Base-by-base conservation (phyloP, 2,329 filamentous ascomycete genomes). In the Calonectria montana region DNA sequence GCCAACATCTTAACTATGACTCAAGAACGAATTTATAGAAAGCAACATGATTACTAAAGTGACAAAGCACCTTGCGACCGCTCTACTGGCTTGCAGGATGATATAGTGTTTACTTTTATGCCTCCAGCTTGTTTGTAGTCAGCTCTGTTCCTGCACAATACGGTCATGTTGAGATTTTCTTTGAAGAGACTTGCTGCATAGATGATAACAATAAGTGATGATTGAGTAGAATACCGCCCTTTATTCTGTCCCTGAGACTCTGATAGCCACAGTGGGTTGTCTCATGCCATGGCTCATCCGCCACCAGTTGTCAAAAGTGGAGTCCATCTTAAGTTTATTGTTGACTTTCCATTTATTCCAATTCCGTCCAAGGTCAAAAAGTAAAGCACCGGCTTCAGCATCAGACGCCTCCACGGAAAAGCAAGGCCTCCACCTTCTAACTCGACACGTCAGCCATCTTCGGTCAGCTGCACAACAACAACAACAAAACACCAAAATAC, bases 361-460 rank as follows among this genome's bases (percentile, higher is more conserved):
- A 59, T 59, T 59, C 53, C 53, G 53, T 59, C 31, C 53, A 31
- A 39, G n/a, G 43, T 12, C 35, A 23, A 16, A 55, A 59, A 59
- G 53, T 59, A 59, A 59, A 13, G 35, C 53, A 59, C 35, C 53
- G 53, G 31, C 53, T 59, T 59, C 53, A 35, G 53, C 31, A 59
- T 39, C 37, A 37, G 31, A 39, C 21, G 5, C n/a, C 53, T 57
- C 21, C 31, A 25, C 13, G 37, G 21, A 35, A 59, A 59, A 59
- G 31, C 53, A 39, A 39, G 13, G 12, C 53, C 25, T 37, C 35
- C 53, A 39, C 53, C 6, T 12, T 18, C 31, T 39, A 39, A 39
- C 53, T 39, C n/a, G 15, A 39, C 53, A 39, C 53, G 29, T 21
- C 13, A 39, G 53, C 6, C 53, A 59, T 25, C 31, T 39, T 39